Percentiles rank a stretch among this genome's conserved stretches.
phyloP scores from a whole-genome alignment of 441 rosid genomes.

The Euphorbia celastroides region DNA sequence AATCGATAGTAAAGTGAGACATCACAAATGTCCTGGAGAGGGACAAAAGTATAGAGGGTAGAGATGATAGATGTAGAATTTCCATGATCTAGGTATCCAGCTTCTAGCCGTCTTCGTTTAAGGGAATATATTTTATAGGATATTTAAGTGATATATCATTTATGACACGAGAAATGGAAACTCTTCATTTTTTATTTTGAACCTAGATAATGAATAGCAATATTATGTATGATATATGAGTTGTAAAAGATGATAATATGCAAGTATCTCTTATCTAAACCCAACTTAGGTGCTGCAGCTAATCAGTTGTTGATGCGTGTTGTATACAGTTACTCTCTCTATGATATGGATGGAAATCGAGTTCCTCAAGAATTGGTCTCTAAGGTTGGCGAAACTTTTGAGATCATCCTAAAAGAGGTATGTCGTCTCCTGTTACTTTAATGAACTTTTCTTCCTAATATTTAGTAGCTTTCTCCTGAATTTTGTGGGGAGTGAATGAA shows the following conservation, averaged over 20 bases:
- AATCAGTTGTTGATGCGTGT: slow-evolving; percentile 1
- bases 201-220: background rate
- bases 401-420: slow-evolving; percentile 72
- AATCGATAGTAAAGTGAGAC: background rate
- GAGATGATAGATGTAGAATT: background rate
- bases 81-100: background rate
- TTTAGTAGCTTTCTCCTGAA: background rate
- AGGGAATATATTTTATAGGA: background rate
- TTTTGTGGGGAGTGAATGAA: background rate
- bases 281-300: background rate
- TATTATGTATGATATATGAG: background rate
- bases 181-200: background rate
- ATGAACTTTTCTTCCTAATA: background rate
- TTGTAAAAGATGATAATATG: background rate
- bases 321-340: slow-evolving; percentile 72
- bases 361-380: slow-evolving; percentile 82
- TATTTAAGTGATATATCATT: background rate
- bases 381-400: slow-evolving; percentile 73
- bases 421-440: slow-evolving; percentile 10
- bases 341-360: slow-evolving; percentile 82
- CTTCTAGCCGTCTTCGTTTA: background rate
- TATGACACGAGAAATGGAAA: background rate
- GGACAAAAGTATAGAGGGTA: background rate
- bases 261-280: background rate
- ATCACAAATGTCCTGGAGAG: background rate